Base-by-base conservation (phyloP, 2,329 filamentous ascomycete genomes). In the Aspergillus proliferans region DNA sequence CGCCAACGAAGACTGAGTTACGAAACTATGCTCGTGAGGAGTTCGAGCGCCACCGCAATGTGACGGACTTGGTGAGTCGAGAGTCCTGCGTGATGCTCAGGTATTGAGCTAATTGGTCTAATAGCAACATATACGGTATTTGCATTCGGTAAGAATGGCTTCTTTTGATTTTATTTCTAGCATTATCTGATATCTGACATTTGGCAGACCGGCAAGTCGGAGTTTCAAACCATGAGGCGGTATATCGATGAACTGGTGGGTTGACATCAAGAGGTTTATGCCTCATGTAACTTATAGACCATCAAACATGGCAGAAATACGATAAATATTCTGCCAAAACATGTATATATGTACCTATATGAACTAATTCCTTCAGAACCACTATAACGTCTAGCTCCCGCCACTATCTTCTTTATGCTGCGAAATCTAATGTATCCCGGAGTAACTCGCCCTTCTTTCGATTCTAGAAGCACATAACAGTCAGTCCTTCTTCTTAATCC, bases 201-300 rank as follows among this genome's bases (percentile, higher is more conserved):
- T n/a, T 22, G 26, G 21, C 39, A 72, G 65, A 74, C 71, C 14
- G 73, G 72, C 3, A 75, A 75, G 52, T 57, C 71, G 2, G 73
- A 76, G 51, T 75, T 74, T 44, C 69, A 75, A 47, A 70, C 64
- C 4, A 73, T 75, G 71, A 68, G 60, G 47, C 64, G 72, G 36
- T 74, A 75, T 59, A 70, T 76, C 24, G 71, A 75, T 47, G 71
- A 73, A 54, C 62, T 65, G 39, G 58, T 56, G 36, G 52, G 58
- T 36, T 63, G 50, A 59, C 43, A 15, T 24, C 33, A 34, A 38
- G 3, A 38, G 8, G 34, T 7, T n/a, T 8, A 18, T n/a, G n/a
- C 18, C 18, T n/a, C n/a, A 15, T 4, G 6, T 7, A 38, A 6
- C 8, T 18, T n/a, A 38, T 6, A 38, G 34, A 12, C 26, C 26